A percentile compares a stretch with the other conserved stretches of the same genome.
These are phyloP conservation scores for Teunomyces kruisii DNA, from an alignment of 805 yeast genomes.

Conservation along the genomic window DNA sequence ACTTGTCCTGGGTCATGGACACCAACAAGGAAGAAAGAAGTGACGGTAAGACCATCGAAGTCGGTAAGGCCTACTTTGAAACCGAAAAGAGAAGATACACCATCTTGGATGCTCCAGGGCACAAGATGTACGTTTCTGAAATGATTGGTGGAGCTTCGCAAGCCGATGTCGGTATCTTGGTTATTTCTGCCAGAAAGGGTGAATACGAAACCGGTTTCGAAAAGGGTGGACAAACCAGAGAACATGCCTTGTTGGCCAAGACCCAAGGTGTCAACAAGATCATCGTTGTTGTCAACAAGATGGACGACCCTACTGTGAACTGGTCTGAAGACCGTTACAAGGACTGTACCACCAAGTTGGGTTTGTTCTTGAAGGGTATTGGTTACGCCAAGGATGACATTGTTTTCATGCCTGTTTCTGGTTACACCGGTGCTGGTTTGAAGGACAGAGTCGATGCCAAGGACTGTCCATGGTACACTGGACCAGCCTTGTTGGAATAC, in stretches of 20 bases:
- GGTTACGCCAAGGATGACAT: constrained; percentile 90
- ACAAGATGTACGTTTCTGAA: constrained; percentile 96
- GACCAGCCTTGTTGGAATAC: constrained; percentile 89
- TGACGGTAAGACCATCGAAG: constrained; percentile 99
- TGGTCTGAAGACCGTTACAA: constrained; percentile 97
- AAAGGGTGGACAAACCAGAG: constrained; percentile 98
- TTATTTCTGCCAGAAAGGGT: constrained; percentile 97
- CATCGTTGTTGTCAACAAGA: constrained; percentile 92
- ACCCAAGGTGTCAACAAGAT: constrained; percentile 97
- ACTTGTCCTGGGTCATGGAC: constrained; percentile 98
- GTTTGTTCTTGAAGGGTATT: constrained; percentile 75
- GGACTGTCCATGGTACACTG: constrained; percentile 89
- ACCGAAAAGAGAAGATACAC: constrained; percentile 98
- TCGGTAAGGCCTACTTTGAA: constrained; percentile 96
- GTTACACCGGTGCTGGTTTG: constrained; percentile 95
- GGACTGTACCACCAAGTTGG: constrained; percentile 87
- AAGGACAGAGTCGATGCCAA: constrained; percentile 74
- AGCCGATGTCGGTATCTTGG: constrained; percentile 97
- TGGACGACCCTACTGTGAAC: constrained; percentile 96
- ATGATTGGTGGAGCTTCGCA: constrained; percentile 99
- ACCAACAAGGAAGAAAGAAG: constrained; percentile 98
- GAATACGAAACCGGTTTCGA: constrained; percentile 99
- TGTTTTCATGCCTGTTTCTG: constrained; percentile 94
- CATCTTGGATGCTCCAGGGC: constrained; percentile 98
- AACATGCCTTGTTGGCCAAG: constrained; percentile 95